Evolutionary conservation across 129 eudicot genomes (phyloP), one percentile per base, ranked within the genome.

Genomic region (Flaveria robusta): DNA sequence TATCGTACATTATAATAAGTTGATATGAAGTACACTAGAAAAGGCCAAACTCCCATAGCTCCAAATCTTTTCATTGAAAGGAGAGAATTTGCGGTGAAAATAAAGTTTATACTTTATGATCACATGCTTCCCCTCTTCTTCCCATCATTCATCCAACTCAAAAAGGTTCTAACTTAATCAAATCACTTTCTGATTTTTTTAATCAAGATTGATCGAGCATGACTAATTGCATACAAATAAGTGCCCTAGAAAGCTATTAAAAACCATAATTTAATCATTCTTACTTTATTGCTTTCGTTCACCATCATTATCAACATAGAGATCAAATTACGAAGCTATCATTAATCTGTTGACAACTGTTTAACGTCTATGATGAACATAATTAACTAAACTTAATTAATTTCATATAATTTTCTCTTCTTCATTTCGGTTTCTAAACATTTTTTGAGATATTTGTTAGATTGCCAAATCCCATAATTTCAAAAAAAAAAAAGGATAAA

Each of bases 131-230:
- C 75, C 79, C 84, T 80, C 76, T 67, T 67, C 64, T 67, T 55
- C 79, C 75, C 84, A 80, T 80, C 79, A 80, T 80, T 66, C 84
- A 67, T 66, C 84, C 84, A 80, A 80, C 84, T 66, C 70, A 80
- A 80, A 80, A 74, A 45, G 79, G 31, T 67, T 43, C 70, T 74
- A 56, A 60, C 49, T 74, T 74, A 67, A 71, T 71, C 55, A 80
- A 74, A 56, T 74, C 75, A 55, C 75, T 80, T 80, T 74, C 15
- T 67, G 52, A 47, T 74, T 74, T 74, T 55, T 26, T 24, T 66
- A 80, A 54, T 66, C 79, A 55, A 74, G 31, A 55, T 42, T 14
- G 47, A 52, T 52, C 56, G 10, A 73, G 52, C 56, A 54, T 42
- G 65, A 68, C 62, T 66, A 70, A 43, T n/a, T 80, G 79, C 84